Evolutionary conservation across 768 basidiomycete species (phyloP), one percentile per base, ranked within the genome.

Genomic region (Mycena pura): DNA sequence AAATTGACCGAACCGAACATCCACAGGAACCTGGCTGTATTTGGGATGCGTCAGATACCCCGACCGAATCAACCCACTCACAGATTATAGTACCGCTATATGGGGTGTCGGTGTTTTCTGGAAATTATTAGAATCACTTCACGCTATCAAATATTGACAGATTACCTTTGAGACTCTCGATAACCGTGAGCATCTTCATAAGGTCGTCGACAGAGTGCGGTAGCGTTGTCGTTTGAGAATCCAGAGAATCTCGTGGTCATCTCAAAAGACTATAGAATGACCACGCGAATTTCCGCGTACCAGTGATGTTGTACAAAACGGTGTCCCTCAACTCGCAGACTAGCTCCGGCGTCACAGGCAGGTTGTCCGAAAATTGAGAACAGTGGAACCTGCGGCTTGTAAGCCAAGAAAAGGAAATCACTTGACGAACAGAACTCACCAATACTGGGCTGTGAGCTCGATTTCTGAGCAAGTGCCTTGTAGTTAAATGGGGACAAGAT

Each of bases 361-460:
- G 29, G 29, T 11, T 44, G 13, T 11, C 10, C 1, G 52, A 41
- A n/a, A 54, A 54, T 3, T 29, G 9, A 3, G 41, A 13, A 21
- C 52, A 54, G 40, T 54, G 41, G 52, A 31, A 54, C 52, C 52
- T 54, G 41, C 40, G 5, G 10, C 40, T 7, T n/a, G n/a, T n/a
- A n/a, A n/a, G n/a, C n/a, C n/a, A n/a, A n/a, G n/a, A n/a, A n/a
- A n/a, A n/a, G n/a, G n/a, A n/a, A n/a, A n/a, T n/a, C n/a, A n/a
- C n/a, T n/a, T n/a, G n/a, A n/a, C n/a, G n/a, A n/a, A n/a, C n/a
- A n/a, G n/a, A n/a, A n/a, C 39, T 43, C 21, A 58, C 57, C 57
- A 58, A 43, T 58, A 58, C 19, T 58, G 57, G 41, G 57, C 48
- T 32, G 25, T 34, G 27, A 58, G 48, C 28, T 58, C 57, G 22